phyloP scores from a whole-genome alignment of 129 eudicot genomes.

The Ambrosia trifida region DNA sequence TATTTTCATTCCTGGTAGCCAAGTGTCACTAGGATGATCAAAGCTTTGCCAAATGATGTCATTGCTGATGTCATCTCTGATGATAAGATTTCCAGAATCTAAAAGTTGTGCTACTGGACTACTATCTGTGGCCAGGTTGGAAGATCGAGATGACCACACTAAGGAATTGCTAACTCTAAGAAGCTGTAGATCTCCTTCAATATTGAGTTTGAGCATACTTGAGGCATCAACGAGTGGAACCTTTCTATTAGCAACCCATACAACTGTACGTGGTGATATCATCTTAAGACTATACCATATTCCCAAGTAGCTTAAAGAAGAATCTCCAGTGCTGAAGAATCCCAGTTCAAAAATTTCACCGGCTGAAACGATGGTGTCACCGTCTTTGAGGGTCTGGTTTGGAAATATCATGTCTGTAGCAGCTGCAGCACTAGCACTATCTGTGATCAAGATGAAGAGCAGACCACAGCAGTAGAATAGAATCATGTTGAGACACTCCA shows the following conservation, averaged over 20 bases:
- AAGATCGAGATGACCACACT: background rate
- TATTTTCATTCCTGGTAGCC: constrained; percentile 15
- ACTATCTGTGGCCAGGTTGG: background rate
- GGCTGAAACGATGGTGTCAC: constrained; percentile 3
- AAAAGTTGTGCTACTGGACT: constrained; percentile 8
- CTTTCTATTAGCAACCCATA: constrained; percentile 14
- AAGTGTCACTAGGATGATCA: constrained; percentile 15
- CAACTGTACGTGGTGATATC: background rate
- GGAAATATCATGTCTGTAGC: background rate
- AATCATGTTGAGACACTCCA: background rate
- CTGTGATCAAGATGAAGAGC: background rate
- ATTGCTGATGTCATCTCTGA: background rate
- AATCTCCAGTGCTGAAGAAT: background rate
- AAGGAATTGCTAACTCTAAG: background rate
- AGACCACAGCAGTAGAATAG: background rate
- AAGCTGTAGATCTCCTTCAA: background rate
- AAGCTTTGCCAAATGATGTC: constrained; percentile 5
- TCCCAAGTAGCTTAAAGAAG: background rate
- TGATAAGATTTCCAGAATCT: constrained; percentile 13
- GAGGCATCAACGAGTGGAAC: background rate
- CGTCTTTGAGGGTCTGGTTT: constrained; percentile 3
- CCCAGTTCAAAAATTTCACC: background rate
- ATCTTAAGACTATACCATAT: background rate
- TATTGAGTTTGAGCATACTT: background rate
- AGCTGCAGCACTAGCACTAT: background rate